Percentiles rank a stretch among this genome's conserved stretches.
phyloP scores from a whole-genome alignment of 192 early-diverging fungal species.

The Coemansia sp. region DNA sequence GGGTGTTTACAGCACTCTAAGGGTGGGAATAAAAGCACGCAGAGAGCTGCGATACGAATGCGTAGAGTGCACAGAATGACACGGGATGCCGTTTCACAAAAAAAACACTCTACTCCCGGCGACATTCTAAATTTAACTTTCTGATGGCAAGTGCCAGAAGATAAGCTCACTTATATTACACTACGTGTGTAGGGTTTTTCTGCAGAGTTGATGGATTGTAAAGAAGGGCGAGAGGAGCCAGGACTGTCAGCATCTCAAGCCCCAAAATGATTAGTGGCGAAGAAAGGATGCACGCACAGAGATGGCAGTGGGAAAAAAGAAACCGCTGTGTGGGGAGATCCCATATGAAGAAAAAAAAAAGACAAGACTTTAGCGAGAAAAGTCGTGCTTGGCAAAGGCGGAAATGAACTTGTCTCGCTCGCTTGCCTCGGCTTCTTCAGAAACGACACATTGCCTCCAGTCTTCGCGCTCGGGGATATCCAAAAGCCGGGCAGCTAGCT shows the following conservation, averaged over 20 bases:
- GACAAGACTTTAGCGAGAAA: slow-evolving; percentile 27
- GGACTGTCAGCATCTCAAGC: neutral
- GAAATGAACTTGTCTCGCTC: slow-evolving; percentile 50
- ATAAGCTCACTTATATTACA: no score
- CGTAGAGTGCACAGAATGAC: no score
- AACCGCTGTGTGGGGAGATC: neutral
- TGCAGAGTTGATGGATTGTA: no score
- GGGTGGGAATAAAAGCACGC: neutral
- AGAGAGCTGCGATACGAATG: neutral
- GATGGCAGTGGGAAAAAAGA: neutral
- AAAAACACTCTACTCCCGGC: no score
- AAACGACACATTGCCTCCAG: slow-evolving; percentile 77
- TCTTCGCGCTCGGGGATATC: slow-evolving; percentile 68
- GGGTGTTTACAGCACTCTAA: neutral
- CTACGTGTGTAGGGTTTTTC: no score
- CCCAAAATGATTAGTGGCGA: neutral
- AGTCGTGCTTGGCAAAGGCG: slow-evolving; percentile 44
- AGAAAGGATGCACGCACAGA: neutral
- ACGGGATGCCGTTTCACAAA: no score
- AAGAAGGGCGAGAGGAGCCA: neutral
- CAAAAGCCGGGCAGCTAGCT: slow-evolving; percentile 66
- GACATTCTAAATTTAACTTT: no score
- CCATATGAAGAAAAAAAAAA: neutral
- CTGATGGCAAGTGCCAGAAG: no score
- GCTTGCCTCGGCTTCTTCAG: slow-evolving; percentile 63